Percentiles rank a stretch among this genome's conserved stretches.
These are phyloP conservation scores for Diaporthe australafricana DNA, from an alignment of 2,329 filamentous ascomycete genomes.

Conservation along the genomic window DNA sequence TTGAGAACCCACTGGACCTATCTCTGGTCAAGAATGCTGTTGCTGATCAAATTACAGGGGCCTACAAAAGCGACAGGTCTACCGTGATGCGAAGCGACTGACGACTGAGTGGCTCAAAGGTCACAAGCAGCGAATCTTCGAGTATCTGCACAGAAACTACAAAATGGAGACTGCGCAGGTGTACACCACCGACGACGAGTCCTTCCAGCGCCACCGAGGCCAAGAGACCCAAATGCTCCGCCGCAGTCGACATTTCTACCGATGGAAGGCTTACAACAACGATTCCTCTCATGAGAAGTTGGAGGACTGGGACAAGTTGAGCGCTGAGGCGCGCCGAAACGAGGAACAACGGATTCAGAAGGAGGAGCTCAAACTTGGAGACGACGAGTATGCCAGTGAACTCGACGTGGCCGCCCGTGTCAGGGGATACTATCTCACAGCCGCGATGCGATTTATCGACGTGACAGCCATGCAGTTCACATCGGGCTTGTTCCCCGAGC, in stretches of 20 bases:
- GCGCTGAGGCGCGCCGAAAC: conserved; percentile 57
- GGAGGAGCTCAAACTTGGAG: conserved; percentile 60
- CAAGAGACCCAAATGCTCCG: conserved; percentile 59
- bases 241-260: conserved; percentile 61
- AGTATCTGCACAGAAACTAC: conserved; percentile 58
- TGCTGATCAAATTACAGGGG: conserved; percentile 33
- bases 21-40: background rate
- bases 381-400: conserved; percentile 70
- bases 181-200: conserved; percentile 67
- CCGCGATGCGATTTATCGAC: conserved; percentile 74
- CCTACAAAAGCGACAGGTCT: conserved; percentile 62
- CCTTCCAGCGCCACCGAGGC: conserved; percentile 57
- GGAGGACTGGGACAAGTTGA: conserved; percentile 58
- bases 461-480: conserved; percentile 59
- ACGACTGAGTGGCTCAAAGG: conserved; percentile 58
- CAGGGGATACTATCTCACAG: conserved; percentile 76
- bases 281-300: conserved; percentile 44
- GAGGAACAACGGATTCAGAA: conserved; percentile 56
- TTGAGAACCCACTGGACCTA: no score
- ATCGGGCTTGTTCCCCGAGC: conserved; percentile 60
- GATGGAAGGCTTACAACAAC: conserved; percentile 56
- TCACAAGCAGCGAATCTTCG: conserved; percentile 50
- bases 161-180: conserved; percentile 65
- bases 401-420: conserved; percentile 72
- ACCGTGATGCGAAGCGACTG: conserved; percentile 57